Conservation (phyloP, 2,329 filamentous ascomycete genomes). For the Fusarium hainanense region DNA sequence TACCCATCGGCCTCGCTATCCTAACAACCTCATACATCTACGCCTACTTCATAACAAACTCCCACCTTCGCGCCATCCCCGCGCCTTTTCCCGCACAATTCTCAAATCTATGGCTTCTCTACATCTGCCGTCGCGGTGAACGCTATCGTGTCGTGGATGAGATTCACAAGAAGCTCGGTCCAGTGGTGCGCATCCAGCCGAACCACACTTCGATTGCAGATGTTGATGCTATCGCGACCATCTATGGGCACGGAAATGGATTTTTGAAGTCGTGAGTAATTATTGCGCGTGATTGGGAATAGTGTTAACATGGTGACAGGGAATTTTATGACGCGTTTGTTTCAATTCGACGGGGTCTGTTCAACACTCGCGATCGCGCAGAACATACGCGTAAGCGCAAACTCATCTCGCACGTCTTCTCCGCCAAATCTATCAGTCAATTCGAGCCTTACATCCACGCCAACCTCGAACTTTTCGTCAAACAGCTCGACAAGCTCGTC, state of each 20-base stretch:
- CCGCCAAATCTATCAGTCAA: conserved; percentile 80
- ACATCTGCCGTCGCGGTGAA: conserved; percentile 71
- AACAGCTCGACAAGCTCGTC: conserved; percentile 75
- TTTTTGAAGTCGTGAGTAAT: conserved; percentile 73
- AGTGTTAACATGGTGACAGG: conserved; percentile 53
- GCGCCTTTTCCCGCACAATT: conserved; percentile 73
- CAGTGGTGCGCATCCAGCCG: conserved; percentile 85
- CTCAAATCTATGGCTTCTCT: conserved; percentile 83
- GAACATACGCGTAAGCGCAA: conserved; percentile 93
- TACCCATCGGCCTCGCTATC: conserved; percentile 59
- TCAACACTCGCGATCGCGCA: conserved; percentile 85
- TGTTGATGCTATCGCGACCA: conserved; percentile 76
- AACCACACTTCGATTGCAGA: conserved; percentile 87
- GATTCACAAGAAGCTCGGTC: conserved; percentile 79
- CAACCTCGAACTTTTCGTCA: conserved; percentile 79
- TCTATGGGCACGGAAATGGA: conserved; percentile 85
- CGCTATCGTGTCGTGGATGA: conserved; percentile 74
- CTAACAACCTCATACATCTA: conserved; percentile 67
- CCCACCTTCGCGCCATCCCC: conserved; percentile 65
- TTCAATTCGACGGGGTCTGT: conserved; percentile 84
- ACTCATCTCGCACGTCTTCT: conserved; percentile 88
- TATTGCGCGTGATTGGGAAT: too few relatives aligned
- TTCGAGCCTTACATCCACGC: conserved; percentile 90
- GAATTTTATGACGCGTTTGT: conserved; percentile 95
- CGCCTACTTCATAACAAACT: conserved; percentile 68